Conservation (phyloP, 1,284 basidiomycete species). For the Heliocybe sulcata region DNA sequence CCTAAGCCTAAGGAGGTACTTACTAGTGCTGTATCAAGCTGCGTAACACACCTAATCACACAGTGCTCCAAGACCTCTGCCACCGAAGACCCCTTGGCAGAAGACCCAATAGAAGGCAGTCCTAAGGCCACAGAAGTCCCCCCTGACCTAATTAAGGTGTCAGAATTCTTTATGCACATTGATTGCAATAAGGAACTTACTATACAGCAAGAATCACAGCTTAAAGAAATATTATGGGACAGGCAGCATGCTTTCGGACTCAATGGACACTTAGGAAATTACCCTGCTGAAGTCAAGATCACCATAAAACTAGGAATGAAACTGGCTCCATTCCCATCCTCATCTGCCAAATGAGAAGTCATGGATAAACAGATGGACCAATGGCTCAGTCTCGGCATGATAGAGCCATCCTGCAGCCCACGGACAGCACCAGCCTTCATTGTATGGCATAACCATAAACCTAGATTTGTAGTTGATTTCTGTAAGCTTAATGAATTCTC, state of each 20-base stretch:
- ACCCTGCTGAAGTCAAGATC: conserved; percentile 12
- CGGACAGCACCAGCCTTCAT: conserved; percentile 27
- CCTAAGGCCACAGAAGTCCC: conserved; percentile 13
- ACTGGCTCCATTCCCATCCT: conserved; percentile 19
- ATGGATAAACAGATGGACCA: conserved; percentile 23
- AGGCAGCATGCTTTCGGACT: conserved; percentile 17
- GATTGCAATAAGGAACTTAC: conserved; percentile 8
- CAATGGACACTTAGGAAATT: conserved; percentile 18
- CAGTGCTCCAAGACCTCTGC: neutral
- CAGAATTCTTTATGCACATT: conserved; percentile 5
- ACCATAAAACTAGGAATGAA: conserved; percentile 7
- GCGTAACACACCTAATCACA: too few species aligned
- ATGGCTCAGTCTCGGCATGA: conserved; percentile 23
- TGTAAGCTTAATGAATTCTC: conserved; percentile 31
- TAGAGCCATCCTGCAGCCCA: conserved; percentile 24
- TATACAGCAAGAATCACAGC: neutral
- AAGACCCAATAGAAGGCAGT: conserved; percentile 7
- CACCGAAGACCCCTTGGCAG: neutral
- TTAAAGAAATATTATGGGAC: conserved; percentile 8
- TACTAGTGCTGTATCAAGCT: too few species aligned
- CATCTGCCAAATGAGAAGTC: conserved; percentile 22
- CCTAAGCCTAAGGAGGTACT: too few species aligned
- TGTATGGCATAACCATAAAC: conserved; percentile 23
- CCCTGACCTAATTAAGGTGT: conserved; percentile 5
- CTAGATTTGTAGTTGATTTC: conserved; percentile 25